Base-by-base conservation (phyloP, 345 rosid genomes). In the Brassica nigra region DNA sequence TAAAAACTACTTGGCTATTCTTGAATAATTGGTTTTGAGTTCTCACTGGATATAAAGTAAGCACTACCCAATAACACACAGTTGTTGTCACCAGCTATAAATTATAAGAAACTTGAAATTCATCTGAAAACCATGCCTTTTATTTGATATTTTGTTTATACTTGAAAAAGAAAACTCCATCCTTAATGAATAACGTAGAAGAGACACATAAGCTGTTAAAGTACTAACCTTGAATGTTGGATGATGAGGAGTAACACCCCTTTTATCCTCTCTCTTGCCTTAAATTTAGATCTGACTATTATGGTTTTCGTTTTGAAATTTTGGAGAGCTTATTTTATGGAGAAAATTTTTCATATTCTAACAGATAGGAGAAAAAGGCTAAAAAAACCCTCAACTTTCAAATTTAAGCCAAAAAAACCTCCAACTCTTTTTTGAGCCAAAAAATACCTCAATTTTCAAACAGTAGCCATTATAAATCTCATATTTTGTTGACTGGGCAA, bases 181-280 rank as follows among this genome's bases (percentile, higher is more conserved):
- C 30, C 18, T 49, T 30, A 59, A 44, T 0, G 20, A 31, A 68
- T 12, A 16, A 39, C 0, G 11, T 0, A 62, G 37, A 37, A 64
- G 27, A 33, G 55, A 63, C 9, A 73, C 3, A 23, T 65, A 57
- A 73, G 47, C 28, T 33, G 61, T 4, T 2, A 55, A 16, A 47
- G 54, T 7, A 76, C 27, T 55, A 81, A 90, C 97, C 98, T 88
- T 87, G 92, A 34, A 80, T 89, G 61, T 80, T 47, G 69, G 89
- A 86, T 37, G 93, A 76, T 5, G 97, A 94, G 3, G 93, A 83
- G 86, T 92, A 83, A 97, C 96, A 66, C 86, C 95, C 27, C 27
- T 23, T 23, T 23, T 23, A 23, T 23, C 27, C 27, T 23, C 27
- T 23, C 27, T 23, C 27, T 23, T 23, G 27, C 27, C 27, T 23